Evolutionary conservation across 2,329 filamentous ascomycete species (phyloP).

Genomic region (Orbilia ellipsospora): DNA sequence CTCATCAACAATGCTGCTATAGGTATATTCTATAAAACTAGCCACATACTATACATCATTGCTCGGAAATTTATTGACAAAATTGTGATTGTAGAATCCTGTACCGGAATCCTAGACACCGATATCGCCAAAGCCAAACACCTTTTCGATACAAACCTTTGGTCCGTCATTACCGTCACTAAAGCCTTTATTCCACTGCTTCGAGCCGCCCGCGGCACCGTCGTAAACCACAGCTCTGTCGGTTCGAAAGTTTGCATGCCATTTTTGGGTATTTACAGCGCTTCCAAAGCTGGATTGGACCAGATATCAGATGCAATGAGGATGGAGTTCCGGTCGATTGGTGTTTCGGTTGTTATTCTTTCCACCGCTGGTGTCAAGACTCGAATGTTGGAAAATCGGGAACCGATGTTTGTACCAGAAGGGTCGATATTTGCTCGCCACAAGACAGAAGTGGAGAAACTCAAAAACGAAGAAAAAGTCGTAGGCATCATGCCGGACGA

Average conservation of each 20-base stretch:
- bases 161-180: conserved; percentile 61
- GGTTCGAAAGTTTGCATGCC: conserved; percentile 28
- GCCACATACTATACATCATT: too few relatives aligned
- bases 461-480: conserved; percentile 21
- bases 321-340: conserved; percentile 23
- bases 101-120: conserved; percentile 60
- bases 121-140: conserved; percentile 61
- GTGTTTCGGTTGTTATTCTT: conserved; percentile 19
- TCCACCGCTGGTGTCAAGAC: conserved; percentile 17
- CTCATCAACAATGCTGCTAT: conserved; percentile 19
- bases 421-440: conserved; percentile 20
- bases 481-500: conserved; percentile 3
- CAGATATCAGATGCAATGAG: conserved; percentile 22
- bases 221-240: conserved; percentile 54
- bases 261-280: conserved; percentile 22
- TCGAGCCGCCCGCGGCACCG: conserved; percentile 53
- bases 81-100: background rate
- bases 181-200: conserved; percentile 62
- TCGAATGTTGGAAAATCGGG: conserved; percentile 24
- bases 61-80: background rate
- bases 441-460: conserved; percentile 8
- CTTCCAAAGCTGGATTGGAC: conserved; percentile 22
- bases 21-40: background rate
- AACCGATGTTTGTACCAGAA: conserved; percentile 13
- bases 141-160: conserved; percentile 65